Conservation (phyloP, 257 asterid species). For the Paulownia fortunei region DNA sequence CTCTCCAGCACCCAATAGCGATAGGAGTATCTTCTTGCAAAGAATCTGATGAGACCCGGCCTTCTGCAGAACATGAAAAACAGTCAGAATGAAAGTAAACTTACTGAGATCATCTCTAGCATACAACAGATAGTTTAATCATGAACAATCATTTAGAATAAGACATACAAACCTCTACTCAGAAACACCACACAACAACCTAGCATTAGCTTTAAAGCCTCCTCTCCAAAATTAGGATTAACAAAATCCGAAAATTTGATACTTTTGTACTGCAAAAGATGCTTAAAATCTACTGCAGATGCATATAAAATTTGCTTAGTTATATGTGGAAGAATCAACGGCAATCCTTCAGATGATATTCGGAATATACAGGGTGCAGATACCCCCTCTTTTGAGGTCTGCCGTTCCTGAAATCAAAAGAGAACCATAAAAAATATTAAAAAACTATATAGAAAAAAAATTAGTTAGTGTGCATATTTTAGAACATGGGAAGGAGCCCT, state of each 20-base stretch:
- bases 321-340: constrained; percentile 79
- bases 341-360: constrained; percentile 98
- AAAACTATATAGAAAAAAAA: neutral
- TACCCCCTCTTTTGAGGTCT: constrained; percentile 82
- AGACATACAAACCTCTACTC: constrained; percentile 58
- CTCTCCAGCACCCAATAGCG: constrained; percentile 95
- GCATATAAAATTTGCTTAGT: constrained; percentile 84
- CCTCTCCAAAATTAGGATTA: constrained; percentile 60
- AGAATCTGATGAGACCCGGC: constrained; percentile 40
- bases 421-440: neutral
- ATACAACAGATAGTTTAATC: neutral
- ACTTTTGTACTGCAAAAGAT: constrained; percentile 77
- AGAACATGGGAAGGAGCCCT: neutral
- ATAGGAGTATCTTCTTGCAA: constrained; percentile 57
- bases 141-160: neutral
- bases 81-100: neutral
- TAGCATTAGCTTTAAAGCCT: constrained; percentile 67
- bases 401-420: constrained; percentile 75
- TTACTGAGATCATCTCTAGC: neutral
- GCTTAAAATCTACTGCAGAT: constrained; percentile 75
- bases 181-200: constrained; percentile 89
- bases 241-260: constrained; percentile 78
- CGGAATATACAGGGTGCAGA: constrained; percentile 80
- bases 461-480: neutral
- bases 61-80: constrained; percentile 49